Evolutionary conservation across 2,329 filamentous ascomycete species (phyloP).

Genomic region (Peltaster fructicola): DNA sequence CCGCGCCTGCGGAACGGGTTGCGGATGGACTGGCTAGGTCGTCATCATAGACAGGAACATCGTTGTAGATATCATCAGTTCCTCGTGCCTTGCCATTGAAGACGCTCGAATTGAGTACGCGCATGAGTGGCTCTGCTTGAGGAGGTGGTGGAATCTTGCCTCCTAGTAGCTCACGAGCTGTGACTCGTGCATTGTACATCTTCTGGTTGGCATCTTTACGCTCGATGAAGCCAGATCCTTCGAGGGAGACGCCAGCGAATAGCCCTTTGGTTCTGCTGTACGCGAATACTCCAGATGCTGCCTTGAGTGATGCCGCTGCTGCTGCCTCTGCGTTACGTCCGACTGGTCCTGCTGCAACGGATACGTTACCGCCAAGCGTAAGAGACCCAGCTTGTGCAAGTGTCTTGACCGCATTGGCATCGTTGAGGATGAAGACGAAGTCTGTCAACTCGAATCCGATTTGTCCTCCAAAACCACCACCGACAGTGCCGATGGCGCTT

Average conservation of each 20-base stretch:
- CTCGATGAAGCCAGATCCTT: constrained; percentile 86
- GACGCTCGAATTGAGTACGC: constrained; percentile 64
- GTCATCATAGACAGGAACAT: constrained; percentile 76
- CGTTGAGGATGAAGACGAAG: constrained; percentile 98
- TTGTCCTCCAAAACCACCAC: constrained; percentile 69
- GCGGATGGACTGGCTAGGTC: constrained; percentile 70
- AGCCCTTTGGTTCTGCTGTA: constrained; percentile 97
- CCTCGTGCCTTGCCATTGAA: constrained; percentile 49
- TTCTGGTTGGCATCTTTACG: constrained; percentile 94
- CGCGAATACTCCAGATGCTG: constrained; percentile 82
- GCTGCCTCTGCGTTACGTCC: constrained; percentile 92
- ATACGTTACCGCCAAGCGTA: constrained; percentile 90
- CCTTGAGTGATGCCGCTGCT: constrained; percentile 75
- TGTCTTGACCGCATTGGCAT: constrained; percentile 70
- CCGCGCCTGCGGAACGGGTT: constrained; percentile 39
- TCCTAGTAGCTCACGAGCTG: constrained; percentile 63
- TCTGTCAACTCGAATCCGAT: constrained; percentile 79
- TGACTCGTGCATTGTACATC: constrained; percentile 70
- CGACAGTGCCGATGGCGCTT: constrained; percentile 62
- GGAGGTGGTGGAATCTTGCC: constrained; percentile 64
- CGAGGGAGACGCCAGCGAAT: constrained; percentile 86
- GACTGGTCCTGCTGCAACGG: constrained; percentile 81
- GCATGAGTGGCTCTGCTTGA: constrained; percentile 68
- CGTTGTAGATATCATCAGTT: constrained; percentile 72
- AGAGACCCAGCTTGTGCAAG: constrained; percentile 86